Evolutionary conservation across 441 rosid species (phyloP), one percentile per base, ranked within the genome.

Genomic region (Populus hybrid): DNA sequence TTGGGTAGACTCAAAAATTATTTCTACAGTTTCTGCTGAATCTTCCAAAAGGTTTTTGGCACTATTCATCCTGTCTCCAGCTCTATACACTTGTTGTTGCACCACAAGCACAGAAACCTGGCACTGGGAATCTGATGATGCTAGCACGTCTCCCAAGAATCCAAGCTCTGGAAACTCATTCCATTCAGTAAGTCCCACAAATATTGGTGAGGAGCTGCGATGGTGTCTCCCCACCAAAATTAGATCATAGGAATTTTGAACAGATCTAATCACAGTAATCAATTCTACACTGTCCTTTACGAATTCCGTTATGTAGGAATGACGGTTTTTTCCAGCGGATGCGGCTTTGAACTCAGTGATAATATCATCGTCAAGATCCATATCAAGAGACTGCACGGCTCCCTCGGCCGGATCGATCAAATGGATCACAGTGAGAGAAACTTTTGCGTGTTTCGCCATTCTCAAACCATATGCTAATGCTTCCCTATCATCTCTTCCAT

Each of bases 401-500:
- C 10, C 18, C 26, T 8, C 28, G 9, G 23, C 73, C 9, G 71
- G 70, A 40, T 75, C 76, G n/a, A 50, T 63, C 61, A 82, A 3
- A 26, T 85, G 80, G 78, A 92, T 53, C 78, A 90, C 78, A 1
- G 81, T 82, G 79, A 93, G 75, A 5, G 76, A 74, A 28, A 90
- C 87, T 6, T 91, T 93, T 0, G 97, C 92, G 76, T 91, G 95
- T 79, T 72, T 46, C 0, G 76, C 83, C 86, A 86, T 86, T 1
- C 88, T 72, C 73, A 74, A 74, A 18, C 78, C 83, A 36, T 72
- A 79, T 6, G 82, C 80, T 28, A 86, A 76, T 26, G 88, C 86
- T 64, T 86, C 88, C 30, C 84, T 73, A 35, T 84, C 88, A 28
- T 86, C 88, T 18, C 65, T 75, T 1, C 95, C 95, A 9, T 91